A percentile compares a stretch with the other conserved stretches of the same genome.
phyloP scores from a whole-genome alignment of 768 basidiomycete genomes.

The Mycena leptocephala region DNA sequence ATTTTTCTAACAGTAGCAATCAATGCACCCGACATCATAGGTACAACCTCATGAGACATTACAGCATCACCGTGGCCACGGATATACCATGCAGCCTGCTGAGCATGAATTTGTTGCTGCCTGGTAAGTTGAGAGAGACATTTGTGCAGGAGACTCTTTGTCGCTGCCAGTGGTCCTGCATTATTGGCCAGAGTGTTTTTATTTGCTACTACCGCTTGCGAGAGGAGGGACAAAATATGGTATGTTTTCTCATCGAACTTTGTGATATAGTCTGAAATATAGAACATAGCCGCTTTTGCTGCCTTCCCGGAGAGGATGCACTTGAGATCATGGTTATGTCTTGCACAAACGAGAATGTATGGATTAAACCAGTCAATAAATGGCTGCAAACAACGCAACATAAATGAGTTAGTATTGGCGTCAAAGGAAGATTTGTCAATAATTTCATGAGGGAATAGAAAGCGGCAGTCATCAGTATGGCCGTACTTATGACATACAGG shows the following conservation, averaged over 20 bases:
- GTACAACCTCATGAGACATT: background rate
- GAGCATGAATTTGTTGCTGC: background rate
- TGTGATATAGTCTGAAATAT: background rate
- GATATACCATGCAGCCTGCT: background rate
- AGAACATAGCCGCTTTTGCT: background rate
- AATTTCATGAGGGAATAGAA: background rate
- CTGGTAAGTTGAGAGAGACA: background rate
- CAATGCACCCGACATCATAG: too few relatives aligned
- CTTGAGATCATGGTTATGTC: background rate
- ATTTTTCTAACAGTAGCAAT: constrained; percentile 33
- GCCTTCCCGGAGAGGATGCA: background rate
- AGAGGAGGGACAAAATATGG: background rate
- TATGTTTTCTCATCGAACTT: background rate
- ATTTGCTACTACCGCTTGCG: background rate
- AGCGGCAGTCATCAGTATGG: background rate
- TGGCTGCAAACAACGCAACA: too few relatives aligned
- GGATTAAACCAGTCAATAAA: background rate
- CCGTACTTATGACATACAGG: background rate
- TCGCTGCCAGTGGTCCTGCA: background rate
- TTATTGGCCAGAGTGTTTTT: background rate
- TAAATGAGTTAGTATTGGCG: background rate
- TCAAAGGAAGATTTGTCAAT: background rate
- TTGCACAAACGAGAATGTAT: background rate
- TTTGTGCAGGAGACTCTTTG: background rate
- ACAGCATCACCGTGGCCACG: background rate